phyloP scores from a whole-genome alignment of 2,329 filamentous ascomycete genomes.

The Cercospora canescens region DNA sequence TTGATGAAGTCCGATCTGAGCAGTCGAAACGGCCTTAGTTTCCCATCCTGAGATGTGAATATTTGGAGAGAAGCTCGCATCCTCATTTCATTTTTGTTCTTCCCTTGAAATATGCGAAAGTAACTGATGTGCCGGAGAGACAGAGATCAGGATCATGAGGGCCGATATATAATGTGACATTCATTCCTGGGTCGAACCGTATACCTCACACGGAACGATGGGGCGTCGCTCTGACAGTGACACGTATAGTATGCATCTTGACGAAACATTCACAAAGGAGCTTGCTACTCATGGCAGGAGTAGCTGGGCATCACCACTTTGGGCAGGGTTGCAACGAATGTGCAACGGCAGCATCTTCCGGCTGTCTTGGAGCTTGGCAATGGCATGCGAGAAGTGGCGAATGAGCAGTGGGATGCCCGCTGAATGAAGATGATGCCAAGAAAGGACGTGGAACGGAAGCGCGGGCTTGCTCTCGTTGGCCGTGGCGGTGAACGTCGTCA shows the following conservation, averaged over 20 bases:
- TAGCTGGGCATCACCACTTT: background rate
- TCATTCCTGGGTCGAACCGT: background rate
- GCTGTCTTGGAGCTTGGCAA: background rate
- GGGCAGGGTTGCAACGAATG: background rate
- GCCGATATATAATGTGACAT: background rate
- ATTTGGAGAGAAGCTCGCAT: background rate
- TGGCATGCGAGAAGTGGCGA: background rate
- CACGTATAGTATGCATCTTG: background rate
- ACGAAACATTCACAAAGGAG: background rate
- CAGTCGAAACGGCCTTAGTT: constrained; percentile 35
- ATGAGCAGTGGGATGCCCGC: background rate
- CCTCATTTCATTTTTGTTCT: background rate
- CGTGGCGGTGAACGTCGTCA: constrained; percentile 1
- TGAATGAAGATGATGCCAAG: background rate
- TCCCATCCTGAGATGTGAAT: background rate
- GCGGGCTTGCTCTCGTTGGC: background rate
- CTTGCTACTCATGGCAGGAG: background rate
- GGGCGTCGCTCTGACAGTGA: background rate
- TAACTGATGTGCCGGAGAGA: background rate
- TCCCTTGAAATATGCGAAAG: background rate
- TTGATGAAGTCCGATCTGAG: constrained; percentile 35
- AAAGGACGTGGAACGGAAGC: background rate
- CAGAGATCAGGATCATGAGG: background rate
- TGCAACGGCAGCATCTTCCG: background rate
- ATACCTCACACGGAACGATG: background rate